Evolutionary conservation across 2,329 filamentous ascomycete genomes (phyloP).

Genomic region (Talaromyces islandicus): DNA sequence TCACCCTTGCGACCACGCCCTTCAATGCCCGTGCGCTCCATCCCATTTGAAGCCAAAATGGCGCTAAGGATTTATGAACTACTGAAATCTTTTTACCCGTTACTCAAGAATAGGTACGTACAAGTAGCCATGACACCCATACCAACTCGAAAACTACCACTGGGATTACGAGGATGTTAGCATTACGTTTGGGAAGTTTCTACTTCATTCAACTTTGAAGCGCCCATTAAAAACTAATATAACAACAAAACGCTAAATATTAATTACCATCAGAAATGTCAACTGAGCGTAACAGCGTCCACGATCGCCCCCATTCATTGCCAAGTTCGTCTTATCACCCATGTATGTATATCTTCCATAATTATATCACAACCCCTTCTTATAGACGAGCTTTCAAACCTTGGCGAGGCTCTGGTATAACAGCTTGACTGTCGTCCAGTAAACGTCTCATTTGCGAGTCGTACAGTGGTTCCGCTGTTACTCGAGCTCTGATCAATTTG

Average conservation of each 20-base stretch:
- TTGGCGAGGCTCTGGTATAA: conserved; percentile 2
- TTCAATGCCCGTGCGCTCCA: not conserved
- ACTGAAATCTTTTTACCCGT: too few relatives aligned
- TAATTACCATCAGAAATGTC: not conserved
- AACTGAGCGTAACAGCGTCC: not conserved
- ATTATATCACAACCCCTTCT: too few relatives aligned
- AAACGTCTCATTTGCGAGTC: conserved; percentile 37
- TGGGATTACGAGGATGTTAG: not conserved
- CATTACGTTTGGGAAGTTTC: not conserved
- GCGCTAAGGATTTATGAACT: too few relatives aligned
- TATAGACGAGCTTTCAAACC: not conserved
- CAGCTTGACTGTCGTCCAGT: conserved; percentile 15
- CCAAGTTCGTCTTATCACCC: too few relatives aligned
- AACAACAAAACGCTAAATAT: not conserved
- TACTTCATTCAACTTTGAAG: not conserved
- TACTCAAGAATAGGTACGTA: too few relatives aligned
- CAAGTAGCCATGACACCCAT: too few relatives aligned
- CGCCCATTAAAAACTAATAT: not conserved
- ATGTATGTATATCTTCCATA: too few relatives aligned
- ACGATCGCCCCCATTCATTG: not conserved
- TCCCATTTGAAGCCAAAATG: not conserved
- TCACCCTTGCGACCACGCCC: not conserved
- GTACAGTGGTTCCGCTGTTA: conserved; percentile 46
- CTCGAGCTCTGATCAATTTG: conserved; percentile 47
- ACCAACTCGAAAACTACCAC: too few relatives aligned